phyloP scores from a whole-genome alignment of 805 yeast genomes.

The Wickerhamiella siamensis region DNA sequence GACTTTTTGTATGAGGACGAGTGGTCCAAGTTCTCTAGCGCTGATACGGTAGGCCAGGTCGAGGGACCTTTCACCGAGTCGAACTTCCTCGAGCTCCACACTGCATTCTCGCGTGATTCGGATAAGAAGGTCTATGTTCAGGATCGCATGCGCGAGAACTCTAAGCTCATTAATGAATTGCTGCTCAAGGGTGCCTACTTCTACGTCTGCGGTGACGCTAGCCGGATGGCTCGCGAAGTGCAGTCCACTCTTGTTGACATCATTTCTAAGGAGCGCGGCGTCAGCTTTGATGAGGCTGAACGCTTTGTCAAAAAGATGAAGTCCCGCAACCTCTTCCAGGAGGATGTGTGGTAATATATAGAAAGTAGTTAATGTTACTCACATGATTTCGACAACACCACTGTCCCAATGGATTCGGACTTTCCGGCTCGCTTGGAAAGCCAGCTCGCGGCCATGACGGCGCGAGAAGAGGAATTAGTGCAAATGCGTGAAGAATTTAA shows the following conservation, averaged over 20 bases:
- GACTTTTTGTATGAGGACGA: slow-evolving; percentile 82
- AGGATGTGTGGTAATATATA: slow-evolving; percentile 75
- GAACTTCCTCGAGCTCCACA: slow-evolving; percentile 37
- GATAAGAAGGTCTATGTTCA: slow-evolving; percentile 65
- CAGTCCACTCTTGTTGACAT: slow-evolving; percentile 53
- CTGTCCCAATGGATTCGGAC: no score
- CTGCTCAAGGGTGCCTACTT: slow-evolving; percentile 62
- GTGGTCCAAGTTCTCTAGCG: slow-evolving; percentile 52
- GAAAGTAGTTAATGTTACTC: no score
- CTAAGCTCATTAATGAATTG: slow-evolving; percentile 36
- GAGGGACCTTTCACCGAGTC: slow-evolving; percentile 10
- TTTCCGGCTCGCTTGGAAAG: no score
- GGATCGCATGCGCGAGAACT: slow-evolving; percentile 43
- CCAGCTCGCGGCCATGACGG: no score
- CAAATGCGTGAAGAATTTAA: no score
- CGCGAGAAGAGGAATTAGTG: no score
- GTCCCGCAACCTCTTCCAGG: slow-evolving; percentile 81
- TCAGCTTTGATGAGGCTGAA: slow-evolving; percentile 53
- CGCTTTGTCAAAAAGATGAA: slow-evolving; percentile 67
- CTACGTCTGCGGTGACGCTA: slow-evolving; percentile 96
- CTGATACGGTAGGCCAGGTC: slow-evolving; percentile 8
- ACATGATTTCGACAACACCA: no score
- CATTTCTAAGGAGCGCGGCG: slow-evolving; percentile 45
- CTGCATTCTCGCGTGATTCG: slow-evolving; percentile 77
- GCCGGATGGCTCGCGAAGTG: slow-evolving; percentile 90